Percentiles rank a stretch among this genome's conserved stretches.
Conservation (phyloP, 2,329 filamentous ascomycete species). For the Aspergillus pseudoterreus region DNA sequence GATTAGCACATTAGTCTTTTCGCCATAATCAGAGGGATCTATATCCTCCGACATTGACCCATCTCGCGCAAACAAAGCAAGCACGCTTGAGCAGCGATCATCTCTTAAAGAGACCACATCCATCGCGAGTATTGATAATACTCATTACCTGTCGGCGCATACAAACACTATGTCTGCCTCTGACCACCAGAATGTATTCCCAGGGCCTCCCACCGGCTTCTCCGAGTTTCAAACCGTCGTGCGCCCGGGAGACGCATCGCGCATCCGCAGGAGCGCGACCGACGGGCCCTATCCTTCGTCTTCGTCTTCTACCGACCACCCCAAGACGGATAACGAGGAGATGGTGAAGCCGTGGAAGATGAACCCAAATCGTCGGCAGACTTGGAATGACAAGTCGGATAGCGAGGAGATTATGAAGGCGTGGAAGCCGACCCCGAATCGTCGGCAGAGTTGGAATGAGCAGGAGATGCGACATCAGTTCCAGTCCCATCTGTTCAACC, state of each 20-base stretch:
- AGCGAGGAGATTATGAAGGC: constrained; percentile 7
- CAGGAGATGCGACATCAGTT: constrained; percentile 58
- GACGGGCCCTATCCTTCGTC: too few relatives aligned
- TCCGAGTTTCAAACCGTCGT: constrained; percentile 3
- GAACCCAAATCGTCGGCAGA: constrained; percentile 27
- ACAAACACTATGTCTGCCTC: background rate
- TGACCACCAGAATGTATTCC: background rate
- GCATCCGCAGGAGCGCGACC: background rate
- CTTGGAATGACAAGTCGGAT: constrained; percentile 25
- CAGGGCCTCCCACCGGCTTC: constrained; percentile 4
- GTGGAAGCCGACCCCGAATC: constrained; percentile 29
- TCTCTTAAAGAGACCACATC: too few relatives aligned
- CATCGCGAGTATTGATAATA: too few relatives aligned
- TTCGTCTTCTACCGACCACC: too few relatives aligned
- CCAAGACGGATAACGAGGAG: background rate
- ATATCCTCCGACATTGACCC: too few relatives aligned
- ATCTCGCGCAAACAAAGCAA: too few relatives aligned
- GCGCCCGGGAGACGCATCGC: constrained; percentile 3
- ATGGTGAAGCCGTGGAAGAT: constrained; percentile 26
- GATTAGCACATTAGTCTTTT: too few relatives aligned
- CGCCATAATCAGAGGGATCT: too few relatives aligned
- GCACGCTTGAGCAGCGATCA: too few relatives aligned
- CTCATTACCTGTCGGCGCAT: too few relatives aligned
- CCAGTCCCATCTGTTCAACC: constrained; percentile 37
- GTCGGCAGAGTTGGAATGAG: constrained; percentile 34